Evolutionary conservation across 768 basidiomycete genomes (phyloP).

Genomic region (Crassisporium funariophilum): DNA sequence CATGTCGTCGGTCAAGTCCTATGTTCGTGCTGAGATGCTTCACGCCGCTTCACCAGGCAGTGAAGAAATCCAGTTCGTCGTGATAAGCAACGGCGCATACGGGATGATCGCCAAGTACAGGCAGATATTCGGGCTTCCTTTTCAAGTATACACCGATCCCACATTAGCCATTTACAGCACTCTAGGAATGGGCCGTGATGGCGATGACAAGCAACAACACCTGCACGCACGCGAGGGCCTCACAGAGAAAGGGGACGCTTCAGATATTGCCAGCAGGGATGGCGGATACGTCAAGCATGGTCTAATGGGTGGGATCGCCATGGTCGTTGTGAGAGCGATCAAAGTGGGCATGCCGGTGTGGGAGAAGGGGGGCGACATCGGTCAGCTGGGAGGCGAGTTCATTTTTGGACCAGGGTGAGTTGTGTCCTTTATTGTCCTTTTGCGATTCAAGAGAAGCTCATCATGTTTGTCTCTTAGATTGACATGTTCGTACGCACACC

Average conservation of each 20-base stretch:
- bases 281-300: slow-evolving; percentile 69
- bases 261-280: slow-evolving; percentile 6
- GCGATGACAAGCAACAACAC: slow-evolving; percentile 12
- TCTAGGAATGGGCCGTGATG: slow-evolving; percentile 64
- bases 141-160: slow-evolving; percentile 82
- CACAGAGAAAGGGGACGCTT: slow-evolving; percentile 10
- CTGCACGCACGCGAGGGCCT: slow-evolving; percentile 3
- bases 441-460: not conserved
- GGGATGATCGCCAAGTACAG: slow-evolving; percentile 77
- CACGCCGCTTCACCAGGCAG: slow-evolving; percentile 12
- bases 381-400: slow-evolving; percentile 91
- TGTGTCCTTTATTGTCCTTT: not conserved
- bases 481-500: slow-evolving; percentile 74
- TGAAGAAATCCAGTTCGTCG: slow-evolving; percentile 53
- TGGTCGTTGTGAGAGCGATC: slow-evolving; percentile 70
- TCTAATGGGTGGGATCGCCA: slow-evolving; percentile 65
- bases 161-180: slow-evolving; percentile 65
- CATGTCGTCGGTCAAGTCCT: slow-evolving; percentile 61
- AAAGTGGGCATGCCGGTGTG: slow-evolving; percentile 80
- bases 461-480: slow-evolving; percentile 42
- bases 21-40: slow-evolving; percentile 46
- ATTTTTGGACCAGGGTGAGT: slow-evolving; percentile 49
- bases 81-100: slow-evolving; percentile 80
- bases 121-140: slow-evolving; percentile 74
- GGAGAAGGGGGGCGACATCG: slow-evolving; percentile 75